A percentile compares a stretch with the other conserved stretches of the same genome.
These are phyloP conservation scores for Chytriomyces confervae DNA, from an alignment of 192 early-diverging fungal genomes.

Conservation along the genomic window DNA sequence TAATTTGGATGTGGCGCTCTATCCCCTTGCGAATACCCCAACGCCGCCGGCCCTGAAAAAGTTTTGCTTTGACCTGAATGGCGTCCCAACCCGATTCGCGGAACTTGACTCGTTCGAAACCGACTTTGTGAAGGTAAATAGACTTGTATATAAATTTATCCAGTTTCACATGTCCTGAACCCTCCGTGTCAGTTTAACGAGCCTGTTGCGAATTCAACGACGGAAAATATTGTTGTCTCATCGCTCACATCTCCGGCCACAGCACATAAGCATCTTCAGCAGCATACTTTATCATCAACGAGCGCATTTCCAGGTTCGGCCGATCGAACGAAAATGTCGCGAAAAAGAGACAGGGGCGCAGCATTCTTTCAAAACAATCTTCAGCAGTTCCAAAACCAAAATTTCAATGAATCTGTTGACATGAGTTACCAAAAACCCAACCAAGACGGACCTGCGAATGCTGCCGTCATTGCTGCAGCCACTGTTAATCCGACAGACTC, in stretches of 20 bases:
- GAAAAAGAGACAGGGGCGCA: not conserved
- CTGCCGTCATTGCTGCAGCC: not conserved
- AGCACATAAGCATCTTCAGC: constrained; percentile 27
- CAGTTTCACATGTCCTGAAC: constrained; percentile 15
- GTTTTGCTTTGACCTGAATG: constrained; percentile 81
- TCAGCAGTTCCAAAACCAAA: not conserved
- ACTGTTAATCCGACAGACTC: not conserved
- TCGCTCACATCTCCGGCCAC: not conserved
- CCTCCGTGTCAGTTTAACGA: not conserved
- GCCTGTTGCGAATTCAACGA: not conserved
- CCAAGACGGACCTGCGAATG: not conserved
- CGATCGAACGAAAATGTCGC: not conserved
- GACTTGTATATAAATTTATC: not conserved
- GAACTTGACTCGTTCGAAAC: constrained; percentile 64
- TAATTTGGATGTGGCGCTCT: constrained; percentile 64
- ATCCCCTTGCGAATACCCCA: constrained; percentile 73
- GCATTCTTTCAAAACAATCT: not conserved
- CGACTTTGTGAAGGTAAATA: constrained; percentile 44
- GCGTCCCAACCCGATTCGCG: constrained; percentile 71
- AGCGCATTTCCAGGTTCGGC: not conserved
- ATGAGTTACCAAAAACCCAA: not conserved
- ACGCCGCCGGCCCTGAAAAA: constrained; percentile 80
- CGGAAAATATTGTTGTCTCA: not conserved
- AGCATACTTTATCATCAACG: constrained; percentile 7
- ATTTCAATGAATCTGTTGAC: not conserved